Evolutionary conservation across 106 monocot genomes (phyloP).

Genomic region (Platanthera zijinensis): DNA sequence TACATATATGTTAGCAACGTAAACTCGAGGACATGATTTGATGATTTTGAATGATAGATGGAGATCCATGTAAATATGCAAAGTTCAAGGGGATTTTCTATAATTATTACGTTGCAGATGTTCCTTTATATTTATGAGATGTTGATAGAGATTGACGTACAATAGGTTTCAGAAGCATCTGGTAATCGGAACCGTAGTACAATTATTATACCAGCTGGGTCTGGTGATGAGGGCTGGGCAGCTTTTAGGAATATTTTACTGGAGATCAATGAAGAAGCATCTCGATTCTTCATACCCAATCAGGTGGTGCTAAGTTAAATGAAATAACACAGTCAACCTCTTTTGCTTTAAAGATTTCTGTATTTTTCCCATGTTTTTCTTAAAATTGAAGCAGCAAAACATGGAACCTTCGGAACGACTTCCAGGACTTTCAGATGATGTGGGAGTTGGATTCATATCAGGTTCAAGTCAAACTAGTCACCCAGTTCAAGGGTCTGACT

Average conservation of each 20-base stretch:
- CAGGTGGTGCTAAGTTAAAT: conserved; percentile 30
- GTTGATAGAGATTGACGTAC: not conserved
- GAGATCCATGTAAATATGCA: no score
- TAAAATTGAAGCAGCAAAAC: conserved; percentile 25
- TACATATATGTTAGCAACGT: no score
- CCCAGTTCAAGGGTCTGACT: conserved; percentile 47
- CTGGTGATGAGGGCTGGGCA: conserved; percentile 70
- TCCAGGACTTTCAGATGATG: conserved; percentile 91
- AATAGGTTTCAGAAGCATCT: conserved; percentile 72
- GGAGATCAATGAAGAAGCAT: conserved; percentile 74
- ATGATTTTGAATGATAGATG: no score
- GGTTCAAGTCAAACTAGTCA: conserved; percentile 47
- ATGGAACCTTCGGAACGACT: conserved; percentile 55
- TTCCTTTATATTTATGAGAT: not conserved
- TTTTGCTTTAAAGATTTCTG: not conserved
- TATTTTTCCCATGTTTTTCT: not conserved
- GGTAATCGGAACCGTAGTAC: conserved; percentile 80
- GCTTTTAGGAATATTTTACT: conserved; percentile 76
- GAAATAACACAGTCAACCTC: not conserved
- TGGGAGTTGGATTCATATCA: conserved; percentile 91
- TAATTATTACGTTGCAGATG: not conserved
- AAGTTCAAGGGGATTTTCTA: no score
- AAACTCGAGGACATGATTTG: no score
- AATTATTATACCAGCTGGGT: conserved; percentile 76
- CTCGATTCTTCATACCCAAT: conserved; percentile 42